These are phyloP conservation scores for Caulochytrium protostelioides DNA, from an alignment of 371 early-diverging fungal genomes.

Conservation along the genomic window DNA sequence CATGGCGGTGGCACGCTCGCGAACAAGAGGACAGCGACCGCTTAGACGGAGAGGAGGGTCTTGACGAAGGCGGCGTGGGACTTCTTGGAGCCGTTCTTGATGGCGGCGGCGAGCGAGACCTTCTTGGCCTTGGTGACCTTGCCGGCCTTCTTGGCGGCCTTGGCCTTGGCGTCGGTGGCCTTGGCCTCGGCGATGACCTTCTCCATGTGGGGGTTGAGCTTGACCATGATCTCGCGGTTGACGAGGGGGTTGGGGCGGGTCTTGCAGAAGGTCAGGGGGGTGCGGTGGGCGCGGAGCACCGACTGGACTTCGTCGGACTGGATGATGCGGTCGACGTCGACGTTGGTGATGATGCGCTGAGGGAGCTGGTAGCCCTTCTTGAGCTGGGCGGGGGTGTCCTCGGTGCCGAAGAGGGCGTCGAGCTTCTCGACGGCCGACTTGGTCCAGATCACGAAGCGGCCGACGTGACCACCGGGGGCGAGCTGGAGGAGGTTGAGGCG, in stretches of 20 bases:
- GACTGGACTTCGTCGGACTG: constrained; percentile 95
- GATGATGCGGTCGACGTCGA: constrained; percentile 90
- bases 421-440: constrained; percentile 86
- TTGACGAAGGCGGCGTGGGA: too few species aligned
- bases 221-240: constrained; percentile 47
- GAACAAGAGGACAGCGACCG: too few species aligned
- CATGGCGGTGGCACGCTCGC: too few species aligned
- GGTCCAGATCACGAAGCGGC: constrained; percentile 99
- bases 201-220: constrained; percentile 18
- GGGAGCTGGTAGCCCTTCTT: constrained; percentile 92
- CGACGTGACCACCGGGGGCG: constrained; percentile 98
- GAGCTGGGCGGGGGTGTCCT: constrained; percentile 50
- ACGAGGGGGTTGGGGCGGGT: constrained; percentile 83
- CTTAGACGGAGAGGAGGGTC: background rate
- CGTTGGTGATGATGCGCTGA: constrained; percentile 66
- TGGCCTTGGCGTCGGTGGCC: constrained; percentile 40
- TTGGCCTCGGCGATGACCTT: constrained; percentile 10
- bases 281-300: constrained; percentile 68
- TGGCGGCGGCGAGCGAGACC: constrained; percentile 3
- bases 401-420: constrained; percentile 85
- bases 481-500: constrained; percentile 93
- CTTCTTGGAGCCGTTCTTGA: constrained; percentile 12
- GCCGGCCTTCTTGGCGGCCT: constrained; percentile 22
- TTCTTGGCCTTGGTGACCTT: constrained; percentile 4
- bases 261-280: constrained; percentile 83